Conservation (phyloP, 495 filamentous ascomycete genomes). For the Hypoxylon subgilvum region DNA sequence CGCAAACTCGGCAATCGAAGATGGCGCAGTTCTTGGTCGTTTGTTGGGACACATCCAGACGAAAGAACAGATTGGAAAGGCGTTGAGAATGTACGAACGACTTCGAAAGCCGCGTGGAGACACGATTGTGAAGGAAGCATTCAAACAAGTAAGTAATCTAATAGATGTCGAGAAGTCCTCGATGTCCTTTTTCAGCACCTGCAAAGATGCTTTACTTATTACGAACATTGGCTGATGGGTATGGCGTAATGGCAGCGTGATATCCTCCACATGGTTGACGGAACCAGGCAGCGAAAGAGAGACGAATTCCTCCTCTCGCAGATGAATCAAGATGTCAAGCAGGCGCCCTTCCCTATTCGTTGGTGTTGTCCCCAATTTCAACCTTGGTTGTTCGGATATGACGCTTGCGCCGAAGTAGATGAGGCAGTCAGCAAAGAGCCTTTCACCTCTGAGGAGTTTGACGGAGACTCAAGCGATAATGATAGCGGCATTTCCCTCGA, state of each 20-base stretch:
- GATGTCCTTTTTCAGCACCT: no score
- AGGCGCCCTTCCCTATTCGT: slow-evolving; percentile 55
- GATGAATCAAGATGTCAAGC: slow-evolving; percentile 47
- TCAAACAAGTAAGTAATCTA: slow-evolving; percentile 49
- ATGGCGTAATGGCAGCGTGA: slow-evolving; percentile 47
- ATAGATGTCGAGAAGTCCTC: no score
- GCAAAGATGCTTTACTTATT: no score
- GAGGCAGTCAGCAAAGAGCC: slow-evolving; percentile 39
- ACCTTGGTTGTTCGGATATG: slow-evolving; percentile 61
- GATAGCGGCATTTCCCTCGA: neutral
- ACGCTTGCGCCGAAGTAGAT: slow-evolving; percentile 58
- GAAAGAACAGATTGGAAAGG: slow-evolving; percentile 34
- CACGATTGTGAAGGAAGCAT: slow-evolving; percentile 56
- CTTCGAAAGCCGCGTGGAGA: slow-evolving; percentile 54
- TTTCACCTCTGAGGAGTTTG: slow-evolving; percentile 1
- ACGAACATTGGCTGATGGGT: neutral
- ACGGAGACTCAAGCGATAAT: neutral
- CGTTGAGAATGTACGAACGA: slow-evolving; percentile 60
- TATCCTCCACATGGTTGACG: slow-evolving; percentile 63
- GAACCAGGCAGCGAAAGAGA: slow-evolving; percentile 57
- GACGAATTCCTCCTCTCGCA: slow-evolving; percentile 51
- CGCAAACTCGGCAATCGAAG: slow-evolving; percentile 54
- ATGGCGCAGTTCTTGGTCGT: slow-evolving; percentile 52
- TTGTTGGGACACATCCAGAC: slow-evolving; percentile 42
- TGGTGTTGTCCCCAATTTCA: slow-evolving; percentile 62